Conservation (phyloP, 2,329 filamentous ascomycete genomes). For the Coniosporium tulheliwenetii region DNA sequence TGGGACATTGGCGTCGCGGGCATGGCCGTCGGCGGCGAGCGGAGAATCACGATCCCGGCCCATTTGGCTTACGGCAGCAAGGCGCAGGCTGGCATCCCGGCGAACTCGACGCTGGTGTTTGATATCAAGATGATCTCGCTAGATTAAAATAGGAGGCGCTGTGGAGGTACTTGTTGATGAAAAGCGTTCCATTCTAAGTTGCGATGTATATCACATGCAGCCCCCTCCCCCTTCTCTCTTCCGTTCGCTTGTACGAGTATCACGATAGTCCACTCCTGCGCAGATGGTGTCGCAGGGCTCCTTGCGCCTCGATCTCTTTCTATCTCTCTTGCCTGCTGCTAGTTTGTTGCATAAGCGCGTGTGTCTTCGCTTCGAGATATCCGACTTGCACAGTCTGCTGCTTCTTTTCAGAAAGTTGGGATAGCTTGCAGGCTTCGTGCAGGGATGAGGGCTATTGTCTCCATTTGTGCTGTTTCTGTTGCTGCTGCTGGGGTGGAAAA, state of each 20-base stretch:
- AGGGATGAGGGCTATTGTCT: no score
- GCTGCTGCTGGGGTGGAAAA: no score
- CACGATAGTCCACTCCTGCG: background rate
- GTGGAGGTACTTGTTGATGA: background rate
- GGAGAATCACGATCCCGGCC: conserved; percentile 78
- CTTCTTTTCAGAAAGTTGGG: no score
- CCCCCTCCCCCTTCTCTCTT: background rate
- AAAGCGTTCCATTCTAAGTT: background rate
- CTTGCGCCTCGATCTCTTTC: background rate
- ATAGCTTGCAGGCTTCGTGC: no score
- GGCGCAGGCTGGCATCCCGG: conserved; percentile 66
- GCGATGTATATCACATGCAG: background rate
- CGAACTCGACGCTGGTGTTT: conserved; percentile 82
- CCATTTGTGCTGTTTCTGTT: no score
- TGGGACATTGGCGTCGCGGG: conserved; percentile 92
- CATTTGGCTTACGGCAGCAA: conserved; percentile 81
- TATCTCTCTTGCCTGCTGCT: background rate
- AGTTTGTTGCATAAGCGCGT: background rate
- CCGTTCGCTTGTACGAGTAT: background rate
- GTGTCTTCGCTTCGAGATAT: background rate
- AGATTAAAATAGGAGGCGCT: conserved; percentile 19
- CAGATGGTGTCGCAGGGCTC: background rate
- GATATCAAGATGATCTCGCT: conserved; percentile 45
- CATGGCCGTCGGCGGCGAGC: conserved; percentile 88
- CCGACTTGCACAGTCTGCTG: background rate